phyloP scores from a whole-genome alignment of 176 grass and related monocot genomes.

The Cocos nucifera region DNA sequence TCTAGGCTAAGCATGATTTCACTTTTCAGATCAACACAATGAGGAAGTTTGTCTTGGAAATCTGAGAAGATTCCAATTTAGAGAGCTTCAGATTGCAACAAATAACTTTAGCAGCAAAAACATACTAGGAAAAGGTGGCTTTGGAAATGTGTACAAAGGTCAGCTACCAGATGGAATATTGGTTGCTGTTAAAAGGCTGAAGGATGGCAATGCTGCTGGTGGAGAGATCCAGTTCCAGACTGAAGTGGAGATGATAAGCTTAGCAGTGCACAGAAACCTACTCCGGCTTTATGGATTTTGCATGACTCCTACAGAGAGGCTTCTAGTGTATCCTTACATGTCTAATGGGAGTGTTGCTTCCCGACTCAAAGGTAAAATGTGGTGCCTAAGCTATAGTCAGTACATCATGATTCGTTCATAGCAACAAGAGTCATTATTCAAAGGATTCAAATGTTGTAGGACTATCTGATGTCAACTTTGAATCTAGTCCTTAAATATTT shows the following conservation, averaged over 20 bases:
- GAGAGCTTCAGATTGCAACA: slow-evolving; percentile 71
- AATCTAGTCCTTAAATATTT: too few relatives aligned
- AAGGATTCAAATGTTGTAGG: too few relatives aligned
- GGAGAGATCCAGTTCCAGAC: slow-evolving; percentile 17
- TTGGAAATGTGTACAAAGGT: slow-evolving; percentile 66
- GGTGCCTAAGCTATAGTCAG: background rate
- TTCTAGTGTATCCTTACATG: slow-evolving; percentile 22
- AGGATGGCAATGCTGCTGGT: slow-evolving; percentile 29
- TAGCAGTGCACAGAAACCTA: slow-evolving; percentile 20
- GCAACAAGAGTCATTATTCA: too few relatives aligned
- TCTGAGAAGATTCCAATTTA: slow-evolving; percentile 61
- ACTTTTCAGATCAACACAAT: slow-evolving; percentile 45
- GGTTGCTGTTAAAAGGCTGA: slow-evolving; percentile 62
- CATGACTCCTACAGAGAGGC: slow-evolving; percentile 21
- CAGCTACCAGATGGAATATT: slow-evolving; percentile 53
- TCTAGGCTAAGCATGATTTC: background rate
- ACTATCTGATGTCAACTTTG: too few relatives aligned
- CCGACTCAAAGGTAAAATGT: slow-evolving; percentile 7
- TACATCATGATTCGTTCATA: too few relatives aligned
- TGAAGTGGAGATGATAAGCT: slow-evolving; percentile 22
- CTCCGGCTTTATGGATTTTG: slow-evolving; percentile 11
- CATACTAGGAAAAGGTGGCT: slow-evolving; percentile 67
- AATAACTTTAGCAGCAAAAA: slow-evolving; percentile 74
- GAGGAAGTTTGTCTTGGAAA: slow-evolving; percentile 54
- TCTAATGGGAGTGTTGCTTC: slow-evolving; percentile 17